A percentile compares a stretch with the other conserved stretches of the same genome.
phyloP scores from a whole-genome alignment of 2,329 filamentous ascomycete genomes.

The Pseudogymnoascus sp. region DNA sequence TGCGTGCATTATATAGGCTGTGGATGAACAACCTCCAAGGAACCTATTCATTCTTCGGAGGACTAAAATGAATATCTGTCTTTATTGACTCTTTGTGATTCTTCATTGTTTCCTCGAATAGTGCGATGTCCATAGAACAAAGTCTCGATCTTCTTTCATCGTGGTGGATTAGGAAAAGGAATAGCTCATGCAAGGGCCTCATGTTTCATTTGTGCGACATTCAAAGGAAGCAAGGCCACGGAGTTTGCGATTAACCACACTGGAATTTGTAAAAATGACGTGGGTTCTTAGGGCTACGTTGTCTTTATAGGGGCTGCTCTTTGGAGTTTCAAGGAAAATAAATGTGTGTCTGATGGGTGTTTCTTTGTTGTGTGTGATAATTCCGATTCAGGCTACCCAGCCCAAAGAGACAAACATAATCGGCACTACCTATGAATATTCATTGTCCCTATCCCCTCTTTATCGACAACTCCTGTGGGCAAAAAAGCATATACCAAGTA shows the following conservation, averaged over 20 bases:
- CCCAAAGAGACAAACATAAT: background rate
- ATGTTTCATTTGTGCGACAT: background rate
- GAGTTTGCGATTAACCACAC: too few species aligned
- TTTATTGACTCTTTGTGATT: background rate
- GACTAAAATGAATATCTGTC: background rate
- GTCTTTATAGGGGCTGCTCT: background rate
- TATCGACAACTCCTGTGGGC: background rate
- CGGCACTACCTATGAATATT: background rate
- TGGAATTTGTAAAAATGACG: too few species aligned
- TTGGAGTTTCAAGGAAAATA: background rate
- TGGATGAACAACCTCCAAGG: background rate
- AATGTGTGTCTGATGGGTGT: background rate
- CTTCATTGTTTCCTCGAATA: background rate
- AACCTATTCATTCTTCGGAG: background rate
- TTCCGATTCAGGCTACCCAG: background rate
- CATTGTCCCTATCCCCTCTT: background rate
- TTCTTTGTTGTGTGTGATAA: background rate
- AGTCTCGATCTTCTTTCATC: too few species aligned
- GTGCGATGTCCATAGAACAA: background rate
- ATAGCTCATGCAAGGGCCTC: too few species aligned
- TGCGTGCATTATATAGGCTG: background rate
- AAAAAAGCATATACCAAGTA: too few species aligned
- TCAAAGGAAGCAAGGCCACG: too few species aligned
- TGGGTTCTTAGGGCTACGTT: background rate
- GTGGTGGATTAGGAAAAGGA: too few species aligned